A percentile compares a stretch with the other conserved stretches of the same genome.
These are phyloP conservation scores for Cercospora citrullina DNA, from an alignment of 2,329 filamentous ascomycete species.

Conservation along the genomic window DNA sequence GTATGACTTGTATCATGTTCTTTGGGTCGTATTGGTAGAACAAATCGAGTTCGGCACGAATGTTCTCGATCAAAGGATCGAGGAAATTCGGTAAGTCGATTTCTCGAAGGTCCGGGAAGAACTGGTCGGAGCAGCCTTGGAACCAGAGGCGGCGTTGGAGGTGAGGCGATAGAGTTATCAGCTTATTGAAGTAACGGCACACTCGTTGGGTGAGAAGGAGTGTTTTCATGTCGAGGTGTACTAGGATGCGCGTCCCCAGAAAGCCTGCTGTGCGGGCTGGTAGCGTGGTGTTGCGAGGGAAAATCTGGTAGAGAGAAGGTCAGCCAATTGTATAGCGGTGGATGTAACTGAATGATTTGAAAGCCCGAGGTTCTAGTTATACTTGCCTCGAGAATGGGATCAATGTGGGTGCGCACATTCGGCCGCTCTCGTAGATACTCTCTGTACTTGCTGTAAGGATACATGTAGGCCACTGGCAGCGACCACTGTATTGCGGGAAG, in stretches of 20 bases:
- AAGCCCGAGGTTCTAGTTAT: neutral
- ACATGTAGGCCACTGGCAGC: neutral
- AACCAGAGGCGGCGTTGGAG: conserved; percentile 16
- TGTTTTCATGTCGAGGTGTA: conserved; percentile 2
- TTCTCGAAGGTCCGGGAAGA: neutral
- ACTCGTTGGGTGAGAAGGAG: conserved; percentile 6
- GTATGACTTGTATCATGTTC: neutral
- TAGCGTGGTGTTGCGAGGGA: neutral
- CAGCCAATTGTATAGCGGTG: conserved; percentile 10
- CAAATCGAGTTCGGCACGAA: conserved; percentile 5
- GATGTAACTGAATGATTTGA: no score
- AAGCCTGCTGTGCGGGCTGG: neutral
- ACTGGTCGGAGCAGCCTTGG: neutral
- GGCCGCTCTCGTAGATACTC: neutral
- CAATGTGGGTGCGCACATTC: neutral
- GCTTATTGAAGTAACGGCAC: neutral
- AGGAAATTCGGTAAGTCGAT: neutral
- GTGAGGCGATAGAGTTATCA: neutral
- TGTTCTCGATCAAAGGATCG: neutral
- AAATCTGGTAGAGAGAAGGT: conserved; percentile 1
- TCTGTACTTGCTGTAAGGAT: neutral
- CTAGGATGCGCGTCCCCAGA: neutral
- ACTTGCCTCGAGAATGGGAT: neutral
- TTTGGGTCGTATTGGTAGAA: neutral
- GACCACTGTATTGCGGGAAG: neutral